Conservation (phyloP, 2,329 filamentous ascomycete species). For the Fusarium luffae region DNA sequence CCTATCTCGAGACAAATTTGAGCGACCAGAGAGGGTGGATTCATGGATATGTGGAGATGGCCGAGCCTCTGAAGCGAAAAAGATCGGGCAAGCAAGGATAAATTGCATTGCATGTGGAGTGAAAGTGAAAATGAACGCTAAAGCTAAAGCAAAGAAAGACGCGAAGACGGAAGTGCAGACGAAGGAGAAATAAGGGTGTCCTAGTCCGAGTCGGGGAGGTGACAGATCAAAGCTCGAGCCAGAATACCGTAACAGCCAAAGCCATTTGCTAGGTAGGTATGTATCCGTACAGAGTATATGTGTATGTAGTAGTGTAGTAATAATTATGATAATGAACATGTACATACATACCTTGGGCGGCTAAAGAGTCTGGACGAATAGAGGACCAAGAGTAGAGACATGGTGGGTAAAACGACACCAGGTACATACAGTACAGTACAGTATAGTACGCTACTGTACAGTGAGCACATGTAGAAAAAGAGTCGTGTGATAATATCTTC, state of each 20-base stretch:
- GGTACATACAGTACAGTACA: conserved; percentile 24
- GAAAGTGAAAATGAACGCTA: conserved; percentile 14
- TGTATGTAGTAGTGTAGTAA: neutral
- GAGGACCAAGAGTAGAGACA: conserved; percentile 39
- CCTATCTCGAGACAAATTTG: conserved; percentile 28
- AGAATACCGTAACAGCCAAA: neutral
- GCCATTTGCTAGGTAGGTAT: neutral
- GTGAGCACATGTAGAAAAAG: conserved; percentile 7
- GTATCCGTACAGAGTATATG: neutral
- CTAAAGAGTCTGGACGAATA: conserved; percentile 35
- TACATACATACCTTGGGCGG: neutral
- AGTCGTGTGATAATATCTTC: conserved; percentile 26
- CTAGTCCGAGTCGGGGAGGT: conserved; percentile 29
- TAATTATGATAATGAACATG: conserved; percentile 6
- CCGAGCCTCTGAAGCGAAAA: conserved; percentile 20
- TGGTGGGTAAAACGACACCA: conserved; percentile 47
- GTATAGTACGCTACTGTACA: conserved; percentile 7
- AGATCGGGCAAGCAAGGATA: conserved; percentile 33
- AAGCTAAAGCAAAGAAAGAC: conserved; percentile 23
- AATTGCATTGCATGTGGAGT: conserved; percentile 33
- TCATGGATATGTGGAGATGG: conserved; percentile 34
- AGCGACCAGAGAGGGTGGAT: conserved; percentile 6
- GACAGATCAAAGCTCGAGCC: conserved; percentile 17
- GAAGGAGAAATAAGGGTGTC: conserved; percentile 35
- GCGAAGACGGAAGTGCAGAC: conserved; percentile 25